Conservation (phyloP, 208 protist species). For the Trypanosoma melophagium region DNA sequence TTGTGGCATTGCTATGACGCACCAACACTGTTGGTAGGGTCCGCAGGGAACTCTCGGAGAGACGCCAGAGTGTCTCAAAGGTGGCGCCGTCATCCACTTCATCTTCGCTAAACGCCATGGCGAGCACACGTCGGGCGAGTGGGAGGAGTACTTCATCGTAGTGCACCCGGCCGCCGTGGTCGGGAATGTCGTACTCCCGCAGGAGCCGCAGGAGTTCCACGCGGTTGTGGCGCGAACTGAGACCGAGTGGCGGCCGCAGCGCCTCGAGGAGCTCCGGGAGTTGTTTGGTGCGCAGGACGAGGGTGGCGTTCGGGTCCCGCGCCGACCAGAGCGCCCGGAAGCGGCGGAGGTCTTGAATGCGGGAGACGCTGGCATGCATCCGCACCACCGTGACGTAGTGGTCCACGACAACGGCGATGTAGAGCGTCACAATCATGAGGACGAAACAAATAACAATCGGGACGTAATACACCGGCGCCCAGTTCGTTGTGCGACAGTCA, state of each 20-base stretch:
- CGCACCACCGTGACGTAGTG: slow-evolving; percentile 78
- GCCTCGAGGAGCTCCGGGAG: slow-evolving; percentile 77
- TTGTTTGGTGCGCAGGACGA: slow-evolving; percentile 54
- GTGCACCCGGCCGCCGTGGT: slow-evolving; percentile 74
- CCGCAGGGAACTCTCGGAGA: slow-evolving; percentile 62
- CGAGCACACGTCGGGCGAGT: slow-evolving; percentile 79
- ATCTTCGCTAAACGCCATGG: slow-evolving; percentile 71
- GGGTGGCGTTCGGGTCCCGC: slow-evolving; percentile 73
- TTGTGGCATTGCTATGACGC: slow-evolving; percentile 36
- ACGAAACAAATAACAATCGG: slow-evolving; percentile 78
- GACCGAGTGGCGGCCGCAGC: slow-evolving; percentile 80
- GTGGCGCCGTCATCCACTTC: slow-evolving; percentile 40
- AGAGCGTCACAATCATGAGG: slow-evolving; percentile 73
- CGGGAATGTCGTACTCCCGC: slow-evolving; percentile 88
- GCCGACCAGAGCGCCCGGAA: slow-evolving; percentile 78
- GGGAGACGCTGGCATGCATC: slow-evolving; percentile 61
- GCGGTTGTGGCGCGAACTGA: slow-evolving; percentile 67
- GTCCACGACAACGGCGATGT: slow-evolving; percentile 84
- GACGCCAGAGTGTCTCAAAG: slow-evolving; percentile 71
- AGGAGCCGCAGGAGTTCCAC: slow-evolving; percentile 74
- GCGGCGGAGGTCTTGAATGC: slow-evolving; percentile 72
- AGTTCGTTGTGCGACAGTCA: slow-evolving; percentile 69
- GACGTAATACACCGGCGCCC: slow-evolving; percentile 85
- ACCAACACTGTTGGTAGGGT: slow-evolving; percentile 32
- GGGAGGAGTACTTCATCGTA: slow-evolving; percentile 88